phyloP scores from a whole-genome alignment of 2,329 filamentous ascomycete genomes.

The Penicillium sp. region DNA sequence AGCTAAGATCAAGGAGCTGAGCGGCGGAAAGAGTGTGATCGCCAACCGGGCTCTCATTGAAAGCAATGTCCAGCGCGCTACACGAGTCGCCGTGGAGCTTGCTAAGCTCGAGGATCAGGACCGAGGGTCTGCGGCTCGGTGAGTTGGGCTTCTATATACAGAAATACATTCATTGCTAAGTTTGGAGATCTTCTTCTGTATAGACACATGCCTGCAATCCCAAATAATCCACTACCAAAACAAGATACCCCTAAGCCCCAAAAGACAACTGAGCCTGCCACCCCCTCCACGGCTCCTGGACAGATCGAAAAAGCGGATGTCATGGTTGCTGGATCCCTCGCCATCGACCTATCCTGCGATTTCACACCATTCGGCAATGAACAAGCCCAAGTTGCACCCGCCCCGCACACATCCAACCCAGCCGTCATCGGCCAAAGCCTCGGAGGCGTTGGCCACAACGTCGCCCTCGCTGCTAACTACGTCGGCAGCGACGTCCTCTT shows the following conservation, averaged over 20 bases:
- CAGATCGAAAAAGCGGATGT: slow-evolving; percentile 55
- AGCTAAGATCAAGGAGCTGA: slow-evolving; percentile 74
- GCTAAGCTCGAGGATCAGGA: slow-evolving; percentile 51
- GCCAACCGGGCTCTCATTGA: slow-evolving; percentile 72
- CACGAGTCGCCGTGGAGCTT: slow-evolving; percentile 63
- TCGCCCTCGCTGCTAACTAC: slow-evolving; percentile 77
- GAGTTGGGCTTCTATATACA: slow-evolving; percentile 32
- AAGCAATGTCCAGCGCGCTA: slow-evolving; percentile 64
- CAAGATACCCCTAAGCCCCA: slow-evolving; percentile 22
- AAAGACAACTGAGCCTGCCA: slow-evolving; percentile 7
- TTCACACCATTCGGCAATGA: slow-evolving; percentile 54
- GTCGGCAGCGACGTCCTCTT: slow-evolving; percentile 66
- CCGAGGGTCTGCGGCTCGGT: slow-evolving; percentile 33
- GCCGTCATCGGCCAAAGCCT: slow-evolving; percentile 76
- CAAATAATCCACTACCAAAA: slow-evolving; percentile 24
- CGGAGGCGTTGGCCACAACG: slow-evolving; percentile 89
- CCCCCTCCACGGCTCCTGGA: neutral
- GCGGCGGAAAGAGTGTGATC: slow-evolving; percentile 65
- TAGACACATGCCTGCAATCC: slow-evolving; percentile 40
- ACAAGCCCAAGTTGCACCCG: slow-evolving; percentile 32
- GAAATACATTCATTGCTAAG: slow-evolving; percentile 34
- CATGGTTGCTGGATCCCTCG: slow-evolving; percentile 87
- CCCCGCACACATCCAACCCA: slow-evolving; percentile 79
- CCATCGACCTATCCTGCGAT: slow-evolving; percentile 84
- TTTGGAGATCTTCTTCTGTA: slow-evolving; percentile 26